A percentile compares a stretch with the other conserved stretches of the same genome.
These are phyloP conservation scores for Trypanosoma melophagium DNA, from an alignment of 208 protist species.

Conservation along the genomic window DNA sequence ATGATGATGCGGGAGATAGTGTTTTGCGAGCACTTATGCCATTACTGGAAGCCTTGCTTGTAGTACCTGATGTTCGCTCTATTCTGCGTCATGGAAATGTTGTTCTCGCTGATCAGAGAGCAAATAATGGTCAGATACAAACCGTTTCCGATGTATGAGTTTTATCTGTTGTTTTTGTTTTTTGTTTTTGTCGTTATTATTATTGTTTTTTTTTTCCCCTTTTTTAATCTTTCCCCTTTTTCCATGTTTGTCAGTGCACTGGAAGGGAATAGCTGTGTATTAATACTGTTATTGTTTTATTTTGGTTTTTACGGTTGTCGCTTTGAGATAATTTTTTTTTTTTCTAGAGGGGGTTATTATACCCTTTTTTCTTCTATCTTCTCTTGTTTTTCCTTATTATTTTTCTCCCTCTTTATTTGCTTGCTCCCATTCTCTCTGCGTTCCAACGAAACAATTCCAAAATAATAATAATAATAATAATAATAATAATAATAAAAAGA, in stretches of 20 bases:
- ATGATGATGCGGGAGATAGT: conserved; percentile 46
- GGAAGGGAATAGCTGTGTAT: no score
- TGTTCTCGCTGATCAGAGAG: background rate
- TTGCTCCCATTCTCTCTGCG: background rate
- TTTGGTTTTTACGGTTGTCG: background rate
- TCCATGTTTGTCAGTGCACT: no score
- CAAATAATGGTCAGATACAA: background rate
- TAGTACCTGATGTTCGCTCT: conserved; percentile 81
- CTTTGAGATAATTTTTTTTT: background rate
- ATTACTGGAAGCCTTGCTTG: conserved; percentile 75
- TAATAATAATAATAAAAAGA: background rate
- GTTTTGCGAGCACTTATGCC: conserved; percentile 71
- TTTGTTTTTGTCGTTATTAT: background rate
- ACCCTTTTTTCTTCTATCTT: conserved; percentile 2
- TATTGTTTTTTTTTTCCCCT: background rate
- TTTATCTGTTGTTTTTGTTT: background rate
- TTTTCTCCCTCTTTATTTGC: conserved; percentile 1
- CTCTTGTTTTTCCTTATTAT: background rate
- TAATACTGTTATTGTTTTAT: background rate
- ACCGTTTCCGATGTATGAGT: background rate
- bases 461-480: background rate
- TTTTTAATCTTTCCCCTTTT: background rate
- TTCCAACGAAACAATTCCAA: background rate
- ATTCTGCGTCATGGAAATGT: conserved; percentile 60
- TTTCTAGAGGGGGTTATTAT: background rate